Conservation (phyloP, 129 eudicot species). For the Scalesia atractyloides region DNA sequence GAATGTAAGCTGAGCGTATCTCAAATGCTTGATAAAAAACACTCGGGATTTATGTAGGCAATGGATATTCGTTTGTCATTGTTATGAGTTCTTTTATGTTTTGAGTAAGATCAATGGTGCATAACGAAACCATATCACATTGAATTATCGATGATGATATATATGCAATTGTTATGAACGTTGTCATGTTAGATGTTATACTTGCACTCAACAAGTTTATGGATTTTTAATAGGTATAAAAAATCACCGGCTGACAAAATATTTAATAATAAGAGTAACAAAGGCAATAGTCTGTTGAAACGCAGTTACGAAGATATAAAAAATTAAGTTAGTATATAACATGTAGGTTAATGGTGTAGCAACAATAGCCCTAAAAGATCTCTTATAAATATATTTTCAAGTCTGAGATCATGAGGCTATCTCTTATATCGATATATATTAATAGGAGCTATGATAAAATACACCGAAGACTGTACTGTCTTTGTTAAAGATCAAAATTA, state of each 20-base stretch:
- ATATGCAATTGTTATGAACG: not conserved
- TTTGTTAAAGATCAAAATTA: not conserved
- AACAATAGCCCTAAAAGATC: not conserved
- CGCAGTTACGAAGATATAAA: not conserved
- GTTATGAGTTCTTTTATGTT: not conserved
- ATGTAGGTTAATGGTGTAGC: not conserved
- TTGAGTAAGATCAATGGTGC: not conserved
- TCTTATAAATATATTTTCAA: not conserved
- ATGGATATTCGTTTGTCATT: not conserved
- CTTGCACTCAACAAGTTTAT: not conserved
- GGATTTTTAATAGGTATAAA: not conserved
- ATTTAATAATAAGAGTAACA: not conserved
- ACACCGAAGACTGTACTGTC: not conserved
- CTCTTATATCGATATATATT: not conserved
- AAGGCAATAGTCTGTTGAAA: not conserved
- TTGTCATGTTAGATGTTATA: not conserved
- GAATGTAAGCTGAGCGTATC: not conserved
- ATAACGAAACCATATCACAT: not conserved
- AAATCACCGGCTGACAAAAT: not conserved
- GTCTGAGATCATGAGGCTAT: not conserved
- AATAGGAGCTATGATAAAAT: not conserved
- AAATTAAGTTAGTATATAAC: not conserved
- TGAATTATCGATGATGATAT: not conserved
- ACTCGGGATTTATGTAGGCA: not conserved
- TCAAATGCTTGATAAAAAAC: not conserved